A percentile compares a stretch with the other conserved stretches of the same genome.
These are phyloP conservation scores for Agrocybe praecox DNA, from an alignment of 768 basidiomycete genomes.

Conservation along the genomic window DNA sequence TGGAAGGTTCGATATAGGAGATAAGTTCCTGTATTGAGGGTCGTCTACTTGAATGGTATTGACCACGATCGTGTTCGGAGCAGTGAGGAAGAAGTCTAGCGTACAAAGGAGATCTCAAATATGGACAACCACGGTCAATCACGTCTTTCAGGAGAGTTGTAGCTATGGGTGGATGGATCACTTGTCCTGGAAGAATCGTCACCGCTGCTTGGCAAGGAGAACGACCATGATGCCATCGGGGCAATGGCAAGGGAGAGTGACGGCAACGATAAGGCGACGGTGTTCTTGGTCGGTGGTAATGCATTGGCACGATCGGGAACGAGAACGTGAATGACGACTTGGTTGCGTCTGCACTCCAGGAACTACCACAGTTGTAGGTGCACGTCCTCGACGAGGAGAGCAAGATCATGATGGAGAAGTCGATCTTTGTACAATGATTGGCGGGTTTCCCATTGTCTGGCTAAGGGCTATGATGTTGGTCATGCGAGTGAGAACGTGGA, in stretches of 20 bases:
- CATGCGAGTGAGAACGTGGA: constrained; percentile 24
- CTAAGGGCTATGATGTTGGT: constrained; percentile 5
- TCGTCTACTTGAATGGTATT: constrained; percentile 4
- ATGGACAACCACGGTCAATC: constrained; percentile 4
- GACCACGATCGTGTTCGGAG: constrained; percentile 9
- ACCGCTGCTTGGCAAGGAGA: constrained; percentile 7
- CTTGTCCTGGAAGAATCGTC: constrained; percentile 11
- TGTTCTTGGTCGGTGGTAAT: constrained; percentile 1
- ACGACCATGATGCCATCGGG: constrained; percentile 14
- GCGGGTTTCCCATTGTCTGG: background rate
- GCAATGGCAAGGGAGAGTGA: constrained; percentile 12
- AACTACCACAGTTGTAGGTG: background rate
- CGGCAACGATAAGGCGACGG: constrained; percentile 3
- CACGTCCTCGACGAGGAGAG: constrained; percentile 4
- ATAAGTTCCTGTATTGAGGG: background rate
- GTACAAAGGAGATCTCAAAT: constrained; percentile 7
- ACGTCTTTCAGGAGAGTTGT: constrained; percentile 4
- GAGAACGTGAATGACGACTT: constrained; percentile 18
- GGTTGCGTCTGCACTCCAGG: no score
- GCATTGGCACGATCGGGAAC: no score
- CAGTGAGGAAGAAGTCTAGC: constrained; percentile 1
- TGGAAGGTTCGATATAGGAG: background rate
- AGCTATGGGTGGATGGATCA: background rate
- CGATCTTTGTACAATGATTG: background rate
- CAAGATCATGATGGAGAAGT: constrained; percentile 4